A percentile compares a stretch with the other conserved stretches of the same genome.
These are phyloP conservation scores for Leccinum longicurvipes DNA, from an alignment of 768 basidiomycete genomes.

Conservation along the genomic window DNA sequence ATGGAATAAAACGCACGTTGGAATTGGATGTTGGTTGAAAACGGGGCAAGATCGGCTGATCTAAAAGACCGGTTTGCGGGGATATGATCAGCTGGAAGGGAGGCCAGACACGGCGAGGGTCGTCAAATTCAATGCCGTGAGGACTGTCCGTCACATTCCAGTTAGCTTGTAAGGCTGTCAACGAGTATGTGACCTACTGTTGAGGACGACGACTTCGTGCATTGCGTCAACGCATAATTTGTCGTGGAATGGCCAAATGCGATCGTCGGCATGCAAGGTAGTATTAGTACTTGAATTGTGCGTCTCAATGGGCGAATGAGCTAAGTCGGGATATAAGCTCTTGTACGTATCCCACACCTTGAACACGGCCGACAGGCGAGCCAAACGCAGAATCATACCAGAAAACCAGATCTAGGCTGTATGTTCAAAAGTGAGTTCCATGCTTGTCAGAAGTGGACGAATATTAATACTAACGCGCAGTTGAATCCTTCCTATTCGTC, in stretches of 20 bases:
- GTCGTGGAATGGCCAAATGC: conserved; percentile 69
- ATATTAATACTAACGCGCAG: conserved; percentile 58
- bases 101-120: conserved; percentile 69
- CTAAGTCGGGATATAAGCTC: conserved; percentile 81
- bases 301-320: conserved; percentile 62
- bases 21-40: conserved; percentile 86
- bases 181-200: too few relatives aligned
- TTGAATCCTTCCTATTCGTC: conserved; percentile 94
- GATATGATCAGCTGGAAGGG: conserved; percentile 72
- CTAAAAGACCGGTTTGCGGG: conserved; percentile 64
- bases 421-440: too few relatives aligned
- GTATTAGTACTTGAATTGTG: conserved; percentile 85
- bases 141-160: conserved; percentile 41
- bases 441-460: too few relatives aligned
- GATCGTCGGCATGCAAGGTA: conserved; percentile 66
- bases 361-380: conserved; percentile 70
- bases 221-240: conserved; percentile 82
- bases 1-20: conserved; percentile 54
- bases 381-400: conserved; percentile 77
- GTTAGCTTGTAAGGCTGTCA: too few relatives aligned
- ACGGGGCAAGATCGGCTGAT: conserved; percentile 78
- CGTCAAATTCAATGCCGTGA: conserved; percentile 83
- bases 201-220: too few relatives aligned
- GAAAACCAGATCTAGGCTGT: conserved; percentile 19
- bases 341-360: conserved; percentile 77